These are phyloP conservation scores for Guillardia theta DNA, from an alignment of 78 protist species.

Conservation along the genomic window DNA sequence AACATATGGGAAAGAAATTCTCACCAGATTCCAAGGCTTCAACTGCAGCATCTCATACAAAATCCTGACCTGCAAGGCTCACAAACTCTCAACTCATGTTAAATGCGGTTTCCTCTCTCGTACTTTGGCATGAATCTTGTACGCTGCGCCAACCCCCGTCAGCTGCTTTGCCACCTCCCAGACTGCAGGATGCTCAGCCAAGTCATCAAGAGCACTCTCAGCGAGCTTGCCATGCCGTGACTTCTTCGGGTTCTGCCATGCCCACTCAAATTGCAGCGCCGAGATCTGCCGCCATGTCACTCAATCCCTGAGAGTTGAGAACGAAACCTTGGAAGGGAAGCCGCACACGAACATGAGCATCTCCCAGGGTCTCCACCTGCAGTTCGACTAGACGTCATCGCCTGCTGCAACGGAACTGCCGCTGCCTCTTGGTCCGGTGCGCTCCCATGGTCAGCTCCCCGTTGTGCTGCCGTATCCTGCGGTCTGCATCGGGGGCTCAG, in stretches of 20 bases:
- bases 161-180: neutral
- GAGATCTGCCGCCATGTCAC: neutral
- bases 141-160: neutral
- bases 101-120: too few relatives aligned
- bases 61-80: too few relatives aligned
- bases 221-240: neutral
- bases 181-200: neutral
- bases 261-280: constrained; percentile 70
- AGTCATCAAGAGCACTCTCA: neutral
- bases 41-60: constrained; percentile 7
- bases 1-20: too few relatives aligned
- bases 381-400: too few relatives aligned
- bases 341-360: constrained; percentile 52
- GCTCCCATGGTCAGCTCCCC: constrained; percentile 75
- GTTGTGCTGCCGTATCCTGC: constrained; percentile 72
- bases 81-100: too few relatives aligned
- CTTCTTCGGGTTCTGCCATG: constrained; percentile 57
- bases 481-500: too few relatives aligned
- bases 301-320: neutral
- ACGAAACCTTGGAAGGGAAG: constrained; percentile 33
- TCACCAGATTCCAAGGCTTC: constrained; percentile 20
- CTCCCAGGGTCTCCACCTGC: constrained; percentile 63
- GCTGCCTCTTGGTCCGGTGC: constrained; percentile 41
- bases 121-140: neutral
- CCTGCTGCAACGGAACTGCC: too few relatives aligned